Base-by-base conservation (phyloP, 371 early-diverging fungal species). In the Lichtheimia corymbifera region DNA sequence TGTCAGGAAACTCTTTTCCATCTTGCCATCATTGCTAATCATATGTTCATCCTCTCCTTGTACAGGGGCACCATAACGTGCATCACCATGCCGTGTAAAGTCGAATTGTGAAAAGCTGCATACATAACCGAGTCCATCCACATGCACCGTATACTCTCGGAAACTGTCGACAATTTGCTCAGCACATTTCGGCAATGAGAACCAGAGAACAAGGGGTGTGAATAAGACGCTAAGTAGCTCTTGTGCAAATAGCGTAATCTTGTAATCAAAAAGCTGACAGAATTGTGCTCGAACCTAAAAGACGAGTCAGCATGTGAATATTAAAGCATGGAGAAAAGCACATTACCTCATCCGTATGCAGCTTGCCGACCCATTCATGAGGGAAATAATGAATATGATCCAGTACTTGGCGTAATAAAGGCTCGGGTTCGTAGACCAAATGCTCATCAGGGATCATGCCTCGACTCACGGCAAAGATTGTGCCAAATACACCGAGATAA, bases 61-160 rank as follows among this genome's bases (percentile, higher is more conserved):
- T 3, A 81, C 76, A 1, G 90, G 92, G 0, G 91, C 94, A 0
- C 94, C 93, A 63, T 92, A 93, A 72, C 87, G 85, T 2, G 78
- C 83, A 66, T 95, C 93, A 1, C 96, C 96, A 65, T 96, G 91
- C 35, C 85, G 71, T 61, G 85, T 83, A 67, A 97, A 88, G 67
- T 93, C 90, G 71, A 97, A 97, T n/a, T 90, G 87, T 11, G 98
- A 93, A 83, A 96, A 95, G 61, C 93, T 93, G 76, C 97, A 98
- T 5, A 98, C 95, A 64, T 93, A 91, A 2, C 98, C 99, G 2
- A 97, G 68, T 0, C 89, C 91, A 60, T 94, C 91, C 40, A 92
- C 91, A 66, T 95, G 91, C 2, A 94, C 91, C 0, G 97, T 94
- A 64, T 91, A 95, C 64, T 96, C 97, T 40, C 94, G 77, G 75